Conservation (phyloP, 2,329 filamentous ascomycete genomes). For the Clonostachys sp. region DNA sequence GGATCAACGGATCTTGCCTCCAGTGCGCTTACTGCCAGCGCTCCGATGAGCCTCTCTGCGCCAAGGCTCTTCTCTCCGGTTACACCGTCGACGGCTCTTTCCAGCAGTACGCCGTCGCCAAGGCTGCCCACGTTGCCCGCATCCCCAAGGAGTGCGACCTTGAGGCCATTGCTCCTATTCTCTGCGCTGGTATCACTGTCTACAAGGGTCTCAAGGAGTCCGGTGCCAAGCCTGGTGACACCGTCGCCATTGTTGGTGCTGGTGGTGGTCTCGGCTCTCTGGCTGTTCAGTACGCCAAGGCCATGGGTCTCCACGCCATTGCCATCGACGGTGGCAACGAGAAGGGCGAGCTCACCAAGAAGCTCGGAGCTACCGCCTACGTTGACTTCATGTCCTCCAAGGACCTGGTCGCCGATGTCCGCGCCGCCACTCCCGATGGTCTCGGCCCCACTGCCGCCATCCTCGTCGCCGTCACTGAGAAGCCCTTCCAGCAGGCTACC, state of each 20-base stretch:
- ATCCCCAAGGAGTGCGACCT: constrained; percentile 74
- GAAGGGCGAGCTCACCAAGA: constrained; percentile 66
- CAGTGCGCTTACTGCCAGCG: constrained; percentile 79
- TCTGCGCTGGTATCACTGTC: constrained; percentile 83
- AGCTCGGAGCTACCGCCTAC: constrained; percentile 67
- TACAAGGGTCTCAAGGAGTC: constrained; percentile 93
- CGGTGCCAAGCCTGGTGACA: constrained; percentile 67
- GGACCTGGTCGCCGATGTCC: constrained; percentile 80
- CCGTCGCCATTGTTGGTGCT: constrained; percentile 79
- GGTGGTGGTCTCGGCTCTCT: constrained; percentile 77
- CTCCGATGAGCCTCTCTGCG: constrained; percentile 78
- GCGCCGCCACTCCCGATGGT: constrained; percentile 73
- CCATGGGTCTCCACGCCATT: constrained; percentile 79
- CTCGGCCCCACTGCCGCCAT: constrained; percentile 84
- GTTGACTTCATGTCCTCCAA: constrained; percentile 76
- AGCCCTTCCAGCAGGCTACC: constrained; percentile 92
- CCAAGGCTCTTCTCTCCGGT: constrained; percentile 70
- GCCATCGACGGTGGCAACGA: constrained; percentile 81
- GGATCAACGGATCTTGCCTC: constrained; percentile 86
- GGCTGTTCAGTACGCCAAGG: constrained; percentile 82
- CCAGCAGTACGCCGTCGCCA: constrained; percentile 87
- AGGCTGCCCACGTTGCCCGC: constrained; percentile 78
- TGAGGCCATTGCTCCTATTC: constrained; percentile 72
- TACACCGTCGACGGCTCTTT: constrained; percentile 93
- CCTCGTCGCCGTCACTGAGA: constrained; percentile 80